phyloP scores from a whole-genome alignment of 2,329 filamentous ascomycete genomes.

The Orbilia quercus region DNA sequence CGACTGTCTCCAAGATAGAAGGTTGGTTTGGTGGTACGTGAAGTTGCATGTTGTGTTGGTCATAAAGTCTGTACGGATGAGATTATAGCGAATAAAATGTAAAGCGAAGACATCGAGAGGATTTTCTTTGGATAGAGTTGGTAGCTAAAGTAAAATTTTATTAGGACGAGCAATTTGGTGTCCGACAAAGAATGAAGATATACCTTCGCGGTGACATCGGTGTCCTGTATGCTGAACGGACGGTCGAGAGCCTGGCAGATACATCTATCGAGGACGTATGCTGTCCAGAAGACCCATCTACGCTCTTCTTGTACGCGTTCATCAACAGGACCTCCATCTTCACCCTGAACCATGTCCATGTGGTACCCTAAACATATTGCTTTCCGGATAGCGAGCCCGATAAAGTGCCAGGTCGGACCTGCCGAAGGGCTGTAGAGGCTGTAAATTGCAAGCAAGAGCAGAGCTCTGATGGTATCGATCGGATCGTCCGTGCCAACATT shows the following conservation, averaged over 20 bases:
- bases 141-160: constrained; percentile 15
- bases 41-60: constrained; percentile 48
- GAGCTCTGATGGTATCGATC: constrained; percentile 53
- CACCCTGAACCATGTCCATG: constrained; percentile 54
- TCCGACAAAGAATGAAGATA: background rate
- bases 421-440: constrained; percentile 52
- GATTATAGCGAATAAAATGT: constrained; percentile 56
- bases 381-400: constrained; percentile 51
- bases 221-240: constrained; percentile 55
- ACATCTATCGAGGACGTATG: constrained; percentile 54
- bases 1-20: constrained; percentile 50
- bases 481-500: constrained; percentile 53
- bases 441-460: constrained; percentile 52
- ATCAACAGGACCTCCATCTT: constrained; percentile 45
- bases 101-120: constrained; percentile 51
- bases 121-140: constrained; percentile 43
- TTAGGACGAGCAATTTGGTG: background rate
- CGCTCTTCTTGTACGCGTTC: constrained; percentile 51
- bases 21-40: constrained; percentile 53
- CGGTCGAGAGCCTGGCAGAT: constrained; percentile 53
- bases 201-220: constrained; percentile 53
- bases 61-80: constrained; percentile 55
- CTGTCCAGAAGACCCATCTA: constrained; percentile 55
- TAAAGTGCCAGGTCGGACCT: constrained; percentile 55
- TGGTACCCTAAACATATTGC: constrained; percentile 54